phyloP scores from a whole-genome alignment of 345 rosid species.

The Arabis hirsuta region DNA sequence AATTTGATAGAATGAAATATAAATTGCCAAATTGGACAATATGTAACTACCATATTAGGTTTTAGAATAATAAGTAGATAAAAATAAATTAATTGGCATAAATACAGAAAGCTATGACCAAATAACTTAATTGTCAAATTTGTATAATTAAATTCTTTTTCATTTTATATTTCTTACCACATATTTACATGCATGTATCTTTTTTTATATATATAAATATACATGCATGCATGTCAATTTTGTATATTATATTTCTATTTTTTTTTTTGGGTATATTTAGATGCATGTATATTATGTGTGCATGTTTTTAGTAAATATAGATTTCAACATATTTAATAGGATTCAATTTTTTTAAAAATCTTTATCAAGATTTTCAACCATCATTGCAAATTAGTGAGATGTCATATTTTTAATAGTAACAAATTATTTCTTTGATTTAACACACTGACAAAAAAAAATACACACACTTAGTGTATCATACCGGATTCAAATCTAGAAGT shows the following conservation, averaged over 20 bases:
- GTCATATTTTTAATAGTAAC: neutral
- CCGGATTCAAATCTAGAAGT: neutral
- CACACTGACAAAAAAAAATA: no score
- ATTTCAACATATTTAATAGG: neutral
- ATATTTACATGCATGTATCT: neutral
- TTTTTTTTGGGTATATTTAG: neutral
- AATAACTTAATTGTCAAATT: neutral
- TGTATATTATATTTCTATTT: neutral
- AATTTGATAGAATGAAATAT: neutral
- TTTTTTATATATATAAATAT: no score
- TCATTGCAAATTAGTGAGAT: neutral
- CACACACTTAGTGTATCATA: no score
- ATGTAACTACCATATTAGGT: neutral
- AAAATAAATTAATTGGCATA: neutral
- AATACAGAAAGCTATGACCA: constrained; percentile 1
- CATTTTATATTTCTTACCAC: neutral
- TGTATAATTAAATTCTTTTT: neutral
- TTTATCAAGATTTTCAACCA: neutral
- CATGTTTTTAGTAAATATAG: neutral
- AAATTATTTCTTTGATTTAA: neutral
- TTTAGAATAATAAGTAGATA: neutral
- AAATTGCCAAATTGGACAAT: neutral
- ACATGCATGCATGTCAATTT: neutral
- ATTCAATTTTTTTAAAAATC: neutral
- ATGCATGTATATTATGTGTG: neutral